Base-by-base conservation (phyloP, 768 basidiomycete genomes). In the Russula griseocarnosa region DNA sequence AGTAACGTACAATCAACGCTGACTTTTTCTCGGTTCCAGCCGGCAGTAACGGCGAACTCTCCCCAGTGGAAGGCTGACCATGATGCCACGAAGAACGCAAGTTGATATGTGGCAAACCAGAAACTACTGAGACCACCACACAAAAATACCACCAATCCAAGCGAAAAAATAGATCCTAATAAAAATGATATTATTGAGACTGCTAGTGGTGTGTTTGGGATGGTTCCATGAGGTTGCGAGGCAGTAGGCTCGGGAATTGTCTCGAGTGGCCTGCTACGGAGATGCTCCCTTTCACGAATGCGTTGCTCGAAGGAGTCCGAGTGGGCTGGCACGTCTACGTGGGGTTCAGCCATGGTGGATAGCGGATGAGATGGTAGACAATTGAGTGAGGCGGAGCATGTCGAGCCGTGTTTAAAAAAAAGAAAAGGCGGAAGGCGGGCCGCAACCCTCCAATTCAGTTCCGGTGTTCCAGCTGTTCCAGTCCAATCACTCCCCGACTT, bases 1-100 rank as follows among this genome's bases (percentile, higher is more conserved):
- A 38, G 16, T 44, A 81, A 81, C 93, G 79, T 73, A 96, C 97
- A 98, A 72, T 94, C 92, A 9, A 97, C 84, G 63, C 86, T 92
- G 71, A 94, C 90, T 76, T 95, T 97, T 58, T 90, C 88, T 46
- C 87, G 77, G 74, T 98, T 98, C 89, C 92, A 98, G 26, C 92
- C 92, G 0, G 95, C 95, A 8, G 97, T 97, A 5, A 95, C 93
- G 42, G 88, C 90, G 71, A 94, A 98, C 74, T 99, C 97, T 14
- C 83, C 85, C 85, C 93, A 89, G 71, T 99, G 97, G 74, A 99
- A 99, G 40, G 81, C 77, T 0, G 91, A 81, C 90, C 92, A 93
- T 5, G 87, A 81, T 38, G 88, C 85, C 46, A 91, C 66, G 73
- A 94, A 98, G 73, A 91, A 86, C 0, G 90, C 92, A 2, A 97